Base-by-base conservation (phyloP, 176 grass and related monocot genomes). In the Cenchrus purpureus region DNA sequence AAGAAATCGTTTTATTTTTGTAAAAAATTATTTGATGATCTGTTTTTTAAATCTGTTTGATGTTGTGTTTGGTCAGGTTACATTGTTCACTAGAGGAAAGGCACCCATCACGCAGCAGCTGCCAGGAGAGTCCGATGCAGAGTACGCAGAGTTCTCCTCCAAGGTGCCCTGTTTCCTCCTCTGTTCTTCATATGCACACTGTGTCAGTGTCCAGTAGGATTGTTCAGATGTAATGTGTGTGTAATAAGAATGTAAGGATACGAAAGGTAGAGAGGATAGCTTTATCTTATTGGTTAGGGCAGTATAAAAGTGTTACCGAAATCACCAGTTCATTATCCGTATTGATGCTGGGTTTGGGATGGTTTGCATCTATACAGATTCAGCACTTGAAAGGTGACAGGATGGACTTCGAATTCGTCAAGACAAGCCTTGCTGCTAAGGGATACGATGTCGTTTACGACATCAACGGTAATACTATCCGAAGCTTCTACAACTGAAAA, bases 81-180 rank as follows among this genome's bases (percentile, higher is more conserved):
- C 97, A 43, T 86, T 98, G 90, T 98, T 98, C 89, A 98, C 97
- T 6, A 94, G 97, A 69, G 97, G 93, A 74, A 98, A 95, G 89
- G 84, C 97, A 25, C 93, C 97, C 6, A 84, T 96, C 55, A 98
- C 93, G 54, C 91, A 98, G 77, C 97, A 98, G 71, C 58, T 98
- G 40, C 97, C 93, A n/a, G 97, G 91, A 15, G 93, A 98, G 75
- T 95, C 97, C 10, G 97, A 98, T 84, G 88, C 91, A 54, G 91
- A 92, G 59, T 95, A 91, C 71, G 86, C 86, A 82, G 91, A 92
- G 60, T 98, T 89, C 87, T 92, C 90, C 28, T 92, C 93, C 83
- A 94, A 98, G 92, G 93, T 86, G 78, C 53, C 74, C 1, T 42
- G 12, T 62, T 44, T 76, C 75, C 40, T 89, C 44, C 43, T 65